phyloP scores from a whole-genome alignment of 139 green algal genomes.

The Volvox reticuliferus region DNA sequence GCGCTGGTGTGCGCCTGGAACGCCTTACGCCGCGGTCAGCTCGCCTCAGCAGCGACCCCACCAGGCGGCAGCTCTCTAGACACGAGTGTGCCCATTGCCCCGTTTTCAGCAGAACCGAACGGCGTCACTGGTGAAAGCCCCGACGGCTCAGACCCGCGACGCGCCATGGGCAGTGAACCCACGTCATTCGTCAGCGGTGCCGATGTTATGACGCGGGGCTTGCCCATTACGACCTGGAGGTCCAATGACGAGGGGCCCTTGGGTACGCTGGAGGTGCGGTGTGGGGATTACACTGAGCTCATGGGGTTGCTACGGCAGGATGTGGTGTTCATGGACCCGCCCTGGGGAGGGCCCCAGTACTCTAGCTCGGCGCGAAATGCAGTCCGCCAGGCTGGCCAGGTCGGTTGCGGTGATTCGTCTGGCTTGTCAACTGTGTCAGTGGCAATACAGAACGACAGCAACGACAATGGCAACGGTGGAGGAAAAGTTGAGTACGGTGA shows the following conservation, averaged over 20 bases:
- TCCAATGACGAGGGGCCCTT: background rate
- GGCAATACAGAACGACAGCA: no score
- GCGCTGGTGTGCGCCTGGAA: constrained; percentile 22
- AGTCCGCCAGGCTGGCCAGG: background rate
- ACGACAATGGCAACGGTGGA: background rate
- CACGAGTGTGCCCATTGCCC: no score
- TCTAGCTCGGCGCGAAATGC: background rate
- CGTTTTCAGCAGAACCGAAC: no score
- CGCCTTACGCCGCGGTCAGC: background rate
- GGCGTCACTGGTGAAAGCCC: no score
- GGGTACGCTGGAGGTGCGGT: constrained; percentile 15
- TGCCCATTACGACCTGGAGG: no score
- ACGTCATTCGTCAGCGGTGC: no score
- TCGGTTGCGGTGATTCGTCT: background rate
- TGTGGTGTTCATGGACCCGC: constrained; percentile 48
- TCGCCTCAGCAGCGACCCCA: no score
- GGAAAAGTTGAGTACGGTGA: background rate
- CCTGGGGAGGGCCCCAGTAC: constrained; percentile 50
- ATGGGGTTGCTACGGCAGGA: constrained; percentile 2
- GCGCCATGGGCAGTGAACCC: no score
- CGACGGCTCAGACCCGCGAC: no score
- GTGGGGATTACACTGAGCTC: constrained; percentile 30
- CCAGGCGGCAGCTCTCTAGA: no score
- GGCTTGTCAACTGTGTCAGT: no score
- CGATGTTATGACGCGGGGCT: no score